Evolutionary conservation across 495 filamentous ascomycete genomes (phyloP).

Genomic region (Xylaria intraflava): DNA sequence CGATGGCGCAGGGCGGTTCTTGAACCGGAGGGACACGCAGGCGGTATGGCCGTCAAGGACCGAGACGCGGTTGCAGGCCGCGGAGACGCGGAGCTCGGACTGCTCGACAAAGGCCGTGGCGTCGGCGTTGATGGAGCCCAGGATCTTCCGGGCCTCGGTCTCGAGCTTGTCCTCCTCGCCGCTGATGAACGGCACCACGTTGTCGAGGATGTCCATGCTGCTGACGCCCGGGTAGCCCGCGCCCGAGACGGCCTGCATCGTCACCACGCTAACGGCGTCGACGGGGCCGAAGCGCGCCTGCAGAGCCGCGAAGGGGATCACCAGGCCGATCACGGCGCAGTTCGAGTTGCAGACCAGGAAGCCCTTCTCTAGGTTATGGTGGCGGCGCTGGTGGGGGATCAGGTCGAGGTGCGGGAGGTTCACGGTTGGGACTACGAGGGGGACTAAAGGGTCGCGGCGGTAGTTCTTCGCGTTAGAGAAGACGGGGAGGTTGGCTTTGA

Average conservation of each 20-base stretch:
- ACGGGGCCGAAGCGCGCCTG: slow-evolving; percentile 69
- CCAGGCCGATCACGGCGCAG: slow-evolving; percentile 83
- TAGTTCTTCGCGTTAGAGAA: slow-evolving; percentile 92
- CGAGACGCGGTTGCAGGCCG: slow-evolving; percentile 74
- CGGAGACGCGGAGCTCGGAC: slow-evolving; percentile 58
- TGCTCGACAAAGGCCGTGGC: slow-evolving; percentile 62
- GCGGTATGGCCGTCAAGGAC: slow-evolving; percentile 82
- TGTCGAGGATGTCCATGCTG: slow-evolving; percentile 67
- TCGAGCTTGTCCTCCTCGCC: slow-evolving; percentile 87
- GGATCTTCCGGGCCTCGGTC: slow-evolving; percentile 79
- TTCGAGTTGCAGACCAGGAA: slow-evolving; percentile 88
- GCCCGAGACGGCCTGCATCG: slow-evolving; percentile 81
- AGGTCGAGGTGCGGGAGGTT: slow-evolving; percentile 72
- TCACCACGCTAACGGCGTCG: slow-evolving; percentile 70
- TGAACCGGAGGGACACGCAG: slow-evolving; percentile 72
- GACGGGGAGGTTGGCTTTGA: slow-evolving; percentile 68
- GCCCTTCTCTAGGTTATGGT: slow-evolving; percentile 62
- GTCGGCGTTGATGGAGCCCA: slow-evolving; percentile 59
- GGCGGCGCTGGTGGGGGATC: slow-evolving; percentile 66
- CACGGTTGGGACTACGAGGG: slow-evolving; percentile 77
- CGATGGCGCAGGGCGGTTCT: slow-evolving; percentile 44
- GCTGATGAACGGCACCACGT: slow-evolving; percentile 79
- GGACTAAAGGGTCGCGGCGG: slow-evolving; percentile 74
- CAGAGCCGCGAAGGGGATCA: slow-evolving; percentile 81
- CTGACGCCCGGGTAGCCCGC: slow-evolving; percentile 85